Conservation (phyloP, 73 alveolate species). For the Durusdinium trenchii region DNA sequence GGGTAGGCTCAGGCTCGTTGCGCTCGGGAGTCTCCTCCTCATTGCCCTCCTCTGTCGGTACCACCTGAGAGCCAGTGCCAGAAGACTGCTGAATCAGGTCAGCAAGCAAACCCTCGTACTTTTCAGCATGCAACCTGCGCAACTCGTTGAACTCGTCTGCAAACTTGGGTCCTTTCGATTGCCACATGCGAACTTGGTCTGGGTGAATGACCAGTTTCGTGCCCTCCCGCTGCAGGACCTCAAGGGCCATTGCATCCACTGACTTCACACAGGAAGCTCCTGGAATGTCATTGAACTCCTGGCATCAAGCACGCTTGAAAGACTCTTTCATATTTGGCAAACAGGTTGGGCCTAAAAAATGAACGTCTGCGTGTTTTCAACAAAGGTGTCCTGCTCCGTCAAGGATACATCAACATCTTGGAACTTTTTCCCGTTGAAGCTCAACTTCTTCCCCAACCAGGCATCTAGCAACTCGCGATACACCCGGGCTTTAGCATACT, state of each 20-base stretch:
- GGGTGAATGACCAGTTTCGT: neutral
- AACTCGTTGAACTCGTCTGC: neutral
- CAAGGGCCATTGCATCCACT: neutral
- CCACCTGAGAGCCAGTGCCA: neutral
- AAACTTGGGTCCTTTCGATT: neutral
- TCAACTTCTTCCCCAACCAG: neutral
- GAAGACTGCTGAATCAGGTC: neutral
- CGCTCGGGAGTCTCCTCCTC: neutral
- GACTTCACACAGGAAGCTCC: neutral
- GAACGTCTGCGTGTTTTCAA: neutral
- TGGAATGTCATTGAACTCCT: neutral
- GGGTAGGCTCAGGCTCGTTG: neutral
- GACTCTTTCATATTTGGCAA: neutral
- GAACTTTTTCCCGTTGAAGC: neutral
- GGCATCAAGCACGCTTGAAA: neutral
- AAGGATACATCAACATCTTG: neutral
- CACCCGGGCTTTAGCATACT: neutral
- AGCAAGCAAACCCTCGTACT: neutral
- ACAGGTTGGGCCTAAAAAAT: neutral
- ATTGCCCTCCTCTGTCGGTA: neutral
- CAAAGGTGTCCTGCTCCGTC: neutral
- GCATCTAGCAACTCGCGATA: neutral
- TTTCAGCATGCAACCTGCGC: neutral
- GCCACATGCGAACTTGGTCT: neutral
- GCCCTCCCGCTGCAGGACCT: neutral